Evolutionary conservation across 371 early-diverging fungal species (phyloP).

Genomic region (Batrachochytrium dendrobatidis): DNA sequence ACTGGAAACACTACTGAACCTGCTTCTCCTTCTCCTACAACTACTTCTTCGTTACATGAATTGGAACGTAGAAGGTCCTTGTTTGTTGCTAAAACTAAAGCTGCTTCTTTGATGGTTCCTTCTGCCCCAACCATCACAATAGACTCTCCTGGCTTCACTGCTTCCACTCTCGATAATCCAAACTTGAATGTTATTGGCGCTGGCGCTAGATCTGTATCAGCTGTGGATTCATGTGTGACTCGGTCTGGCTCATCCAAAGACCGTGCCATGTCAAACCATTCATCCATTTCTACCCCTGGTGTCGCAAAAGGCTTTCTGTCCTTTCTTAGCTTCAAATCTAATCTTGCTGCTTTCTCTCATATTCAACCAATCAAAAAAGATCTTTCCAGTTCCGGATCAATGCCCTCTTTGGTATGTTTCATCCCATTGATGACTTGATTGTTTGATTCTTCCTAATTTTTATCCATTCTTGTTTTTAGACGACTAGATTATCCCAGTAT

Average conservation of each 20-base stretch:
- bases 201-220: too few species aligned
- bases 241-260: background rate
- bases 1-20: too few species aligned
- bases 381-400: background rate
- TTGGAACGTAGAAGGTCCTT: background rate
- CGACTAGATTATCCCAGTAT: slow-evolving; percentile 14
- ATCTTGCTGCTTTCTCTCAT: background rate
- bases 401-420: background rate
- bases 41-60: background rate
- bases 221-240: too few species aligned
- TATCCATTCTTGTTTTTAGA: background rate
- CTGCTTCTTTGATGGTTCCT: too few species aligned
- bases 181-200: too few species aligned
- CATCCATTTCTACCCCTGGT: too few species aligned
- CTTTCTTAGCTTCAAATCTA: background rate
- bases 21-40: background rate
- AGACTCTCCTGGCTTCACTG: too few species aligned
- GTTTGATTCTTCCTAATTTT: background rate
- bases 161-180: too few species aligned
- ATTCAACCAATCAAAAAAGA: background rate
- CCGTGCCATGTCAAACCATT: background rate
- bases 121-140: too few species aligned
- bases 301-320: too few species aligned
- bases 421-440: too few species aligned
- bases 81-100: background rate